phyloP scores from a whole-genome alignment of 202 grass and related monocot species.

The Musa balbisiana region DNA sequence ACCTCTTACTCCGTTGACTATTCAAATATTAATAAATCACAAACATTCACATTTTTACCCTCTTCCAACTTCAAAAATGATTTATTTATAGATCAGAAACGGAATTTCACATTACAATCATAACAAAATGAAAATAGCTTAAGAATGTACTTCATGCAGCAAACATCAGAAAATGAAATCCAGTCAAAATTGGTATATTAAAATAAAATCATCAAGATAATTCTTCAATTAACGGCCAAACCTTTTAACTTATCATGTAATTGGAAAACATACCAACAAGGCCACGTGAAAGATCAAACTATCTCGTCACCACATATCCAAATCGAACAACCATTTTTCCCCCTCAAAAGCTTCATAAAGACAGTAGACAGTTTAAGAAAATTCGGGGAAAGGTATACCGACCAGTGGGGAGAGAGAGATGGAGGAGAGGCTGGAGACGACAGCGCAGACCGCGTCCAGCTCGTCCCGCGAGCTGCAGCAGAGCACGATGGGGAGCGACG shows the following conservation, averaged over 20 bases:
- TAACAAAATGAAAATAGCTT: neutral
- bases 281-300: too few relatives aligned
- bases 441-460: slow-evolving; percentile 58
- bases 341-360: neutral
- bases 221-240: too few relatives aligned
- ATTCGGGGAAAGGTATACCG: neutral
- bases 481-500: slow-evolving; percentile 45
- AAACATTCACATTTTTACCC: neutral
- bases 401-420: slow-evolving; percentile 66
- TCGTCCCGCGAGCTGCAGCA: slow-evolving; percentile 82
- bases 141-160: too few relatives aligned
- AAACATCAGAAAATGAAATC: too few relatives aligned
- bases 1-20: neutral
- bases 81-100: neutral
- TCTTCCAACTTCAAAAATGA: neutral
- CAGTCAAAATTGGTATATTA: too few relatives aligned
- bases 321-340: too few relatives aligned
- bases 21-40: neutral
- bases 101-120: neutral
- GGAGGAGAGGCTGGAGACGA: slow-evolving; percentile 58
- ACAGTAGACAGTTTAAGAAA: neutral
- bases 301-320: too few relatives aligned
- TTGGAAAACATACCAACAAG: too few relatives aligned
- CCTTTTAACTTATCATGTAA: too few relatives aligned
- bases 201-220: too few relatives aligned